Evolutionary conservation across 2,329 filamentous ascomycete genomes (phyloP), one percentile per base, ranked within the genome.

Genomic region (Microdochium nivale): DNA sequence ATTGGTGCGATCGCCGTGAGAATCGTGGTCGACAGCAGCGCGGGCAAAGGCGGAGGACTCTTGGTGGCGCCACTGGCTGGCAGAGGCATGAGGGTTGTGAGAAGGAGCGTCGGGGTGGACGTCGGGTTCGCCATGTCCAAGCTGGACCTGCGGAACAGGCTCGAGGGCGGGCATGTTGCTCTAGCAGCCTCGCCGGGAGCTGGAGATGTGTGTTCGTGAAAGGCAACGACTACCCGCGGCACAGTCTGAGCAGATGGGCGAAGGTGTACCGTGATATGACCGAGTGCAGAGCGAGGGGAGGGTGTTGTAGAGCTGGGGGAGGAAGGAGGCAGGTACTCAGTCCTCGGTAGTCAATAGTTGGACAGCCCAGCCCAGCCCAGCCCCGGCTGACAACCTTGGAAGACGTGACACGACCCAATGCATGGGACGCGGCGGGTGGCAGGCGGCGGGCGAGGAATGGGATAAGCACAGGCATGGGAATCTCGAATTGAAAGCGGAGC

Each of bases 11-110:
- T 3, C 14, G 9, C 14, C n/a, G 53, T 73, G 72, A 52, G 70
- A 68, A 53, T 59, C 56, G n/a, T 55, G 27, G 48, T 50, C 49
- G 47, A 58, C 51, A 19, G 64, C 71, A 32, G 78, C 79, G 61
- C 73, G 72, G 49, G 73, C 72, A 60, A 73, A 85, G 32, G 78
- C 70, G 13, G 70, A 70, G 1, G 81, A 84, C 62, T 86, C 82
- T 62, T 84, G 78, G 61, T 85, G 82, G 51, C 81, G 77, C 82
- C 82, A 85, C 58, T 71, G 71, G 61, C 70, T 82, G 40, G 74
- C 60, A 9, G 81, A 84, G 35, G 76, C 75, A 60, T 84, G 69
- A 2, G 77, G 78, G 59, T 83, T 81, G 53, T 62, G 60, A 25
- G 55, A 67, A 51, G 65, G 63, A 53, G 67, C 65, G 49, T 67